Evolutionary conservation across 192 early-diverging fungal species (phyloP).

Genomic region (Chytriomyces hyalinus): DNA sequence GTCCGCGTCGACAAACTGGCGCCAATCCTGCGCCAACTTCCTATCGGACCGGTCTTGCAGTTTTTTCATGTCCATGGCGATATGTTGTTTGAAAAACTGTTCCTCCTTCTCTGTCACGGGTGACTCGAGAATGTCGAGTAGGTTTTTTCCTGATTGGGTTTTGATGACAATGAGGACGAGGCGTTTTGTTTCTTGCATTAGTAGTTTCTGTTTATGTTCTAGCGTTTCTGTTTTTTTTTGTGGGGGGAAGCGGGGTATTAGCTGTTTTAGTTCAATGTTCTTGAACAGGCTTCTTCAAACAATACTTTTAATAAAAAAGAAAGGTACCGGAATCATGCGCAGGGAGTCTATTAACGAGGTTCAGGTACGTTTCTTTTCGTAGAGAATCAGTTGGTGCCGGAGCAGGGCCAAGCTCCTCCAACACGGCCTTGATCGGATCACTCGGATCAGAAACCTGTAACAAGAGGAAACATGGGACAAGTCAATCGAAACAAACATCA

Average conservation of each 20-base stretch:
- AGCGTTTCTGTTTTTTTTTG: constrained; percentile 45
- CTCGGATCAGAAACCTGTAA: constrained; percentile 31
- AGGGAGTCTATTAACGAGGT: constrained; percentile 76
- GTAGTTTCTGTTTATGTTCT: constrained; percentile 57
- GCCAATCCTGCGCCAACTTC: constrained; percentile 23
- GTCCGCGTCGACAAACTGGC: not conserved
- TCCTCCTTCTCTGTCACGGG: constrained; percentile 80
- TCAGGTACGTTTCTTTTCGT: constrained; percentile 64
- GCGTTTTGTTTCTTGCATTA: constrained; percentile 90
- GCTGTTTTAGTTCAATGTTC: not conserved
- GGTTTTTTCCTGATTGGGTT: constrained; percentile 80
- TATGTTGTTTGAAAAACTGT: constrained; percentile 44
- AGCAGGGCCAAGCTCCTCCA: constrained; percentile 52
- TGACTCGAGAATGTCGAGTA: constrained; percentile 84
- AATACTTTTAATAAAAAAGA: not conserved
- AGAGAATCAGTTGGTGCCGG: constrained; percentile 36
- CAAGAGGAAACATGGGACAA: not conserved
- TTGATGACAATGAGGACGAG: constrained; percentile 82
- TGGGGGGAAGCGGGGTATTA: not conserved
- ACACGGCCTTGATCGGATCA: constrained; percentile 54
- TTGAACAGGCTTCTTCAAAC: not conserved
- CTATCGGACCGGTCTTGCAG: constrained; percentile 8
- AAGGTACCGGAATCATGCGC: not conserved
- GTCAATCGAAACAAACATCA: constrained; percentile 13
- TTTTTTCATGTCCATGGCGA: constrained; percentile 31